phyloP scores from a whole-genome alignment of 345 rosid species.

The Laguncularia racemosa region DNA sequence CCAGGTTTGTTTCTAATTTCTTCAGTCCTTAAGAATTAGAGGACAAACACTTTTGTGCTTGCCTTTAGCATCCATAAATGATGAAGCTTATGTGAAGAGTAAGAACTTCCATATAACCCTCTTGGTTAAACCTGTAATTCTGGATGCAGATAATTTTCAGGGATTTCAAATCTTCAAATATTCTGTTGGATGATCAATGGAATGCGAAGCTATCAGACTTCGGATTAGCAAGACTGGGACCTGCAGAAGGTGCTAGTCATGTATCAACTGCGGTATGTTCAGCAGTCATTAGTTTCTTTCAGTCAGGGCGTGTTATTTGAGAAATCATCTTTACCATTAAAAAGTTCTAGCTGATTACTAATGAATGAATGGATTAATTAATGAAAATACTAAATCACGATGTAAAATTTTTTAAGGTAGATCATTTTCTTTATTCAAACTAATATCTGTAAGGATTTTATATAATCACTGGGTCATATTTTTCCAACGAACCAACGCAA shows the following conservation, averaged over 20 bases:
- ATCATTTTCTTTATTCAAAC: too few relatives aligned
- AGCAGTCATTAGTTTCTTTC: not conserved
- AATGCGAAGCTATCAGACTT: conserved; percentile 91
- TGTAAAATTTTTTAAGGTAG: too few relatives aligned
- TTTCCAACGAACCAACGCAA: too few relatives aligned
- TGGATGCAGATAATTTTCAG: conserved; percentile 71
- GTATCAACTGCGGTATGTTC: conserved; percentile 80
- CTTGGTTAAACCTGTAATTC: not conserved
- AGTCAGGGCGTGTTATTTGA: not conserved
- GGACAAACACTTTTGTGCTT: not conserved
- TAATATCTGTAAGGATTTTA: too few relatives aligned
- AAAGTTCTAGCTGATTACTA: not conserved
- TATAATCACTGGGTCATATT: too few relatives aligned
- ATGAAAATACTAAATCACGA: too few relatives aligned
- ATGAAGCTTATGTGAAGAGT: not conserved
- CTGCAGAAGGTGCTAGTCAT: conserved; percentile 80
- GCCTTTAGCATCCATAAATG: not conserved
- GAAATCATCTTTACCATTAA: not conserved
- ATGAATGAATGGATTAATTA: too few relatives aligned
- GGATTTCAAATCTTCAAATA: conserved; percentile 94
- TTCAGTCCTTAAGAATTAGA: not conserved
- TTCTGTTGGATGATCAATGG: conserved; percentile 87
- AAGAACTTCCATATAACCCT: not conserved
- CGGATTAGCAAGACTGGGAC: conserved; percentile 95
- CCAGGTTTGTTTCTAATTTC: conserved; percentile 49